Evolutionary conservation across 768 basidiomycete genomes (phyloP), one percentile per base, ranked within the genome.

Genomic region (Pisolithus orientalis): DNA sequence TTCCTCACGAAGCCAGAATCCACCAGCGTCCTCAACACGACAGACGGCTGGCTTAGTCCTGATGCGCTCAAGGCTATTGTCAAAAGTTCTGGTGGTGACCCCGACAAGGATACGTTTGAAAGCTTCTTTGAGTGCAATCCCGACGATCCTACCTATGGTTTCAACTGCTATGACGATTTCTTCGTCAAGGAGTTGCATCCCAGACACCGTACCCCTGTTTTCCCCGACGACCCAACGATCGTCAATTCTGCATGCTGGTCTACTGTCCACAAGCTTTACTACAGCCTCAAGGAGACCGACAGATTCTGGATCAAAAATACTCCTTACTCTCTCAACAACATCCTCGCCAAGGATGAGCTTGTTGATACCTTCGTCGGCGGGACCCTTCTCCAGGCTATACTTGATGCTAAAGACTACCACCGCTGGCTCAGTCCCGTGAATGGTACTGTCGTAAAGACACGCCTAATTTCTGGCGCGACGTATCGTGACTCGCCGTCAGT

Each of bases 321-420:
- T 21, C 21, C 77, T 0, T 85, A 85, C 63, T 84, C 82, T 3
- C 76, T 84, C 38, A 31, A 60, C 7, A 73, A 83, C 58, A 80
- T 84, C 67, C 75, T 85, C 28, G 62, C 72, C 47, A 61, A 70
- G 37, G 73, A 80, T 54, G 57, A 69, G 0, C 60, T 65, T 50
- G 64, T 74, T 0, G 51, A 70, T 1, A 62, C 71, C 21, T 79
- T 82, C 56, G 68, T 73, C 5, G 80, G 77, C 9, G 83, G 76
- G 11, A 75, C 75, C 1, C 62, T 80, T 34, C 76, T 75, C 63
- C 83, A 85, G 58, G 81, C 76, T 0, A 83, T 83, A 65, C 74
- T 86, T 54, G 71, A 70, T 49, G 71, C 79, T 3, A 57, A 72
- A 24, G 72, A 74, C 29, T 85, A 83, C 21, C 21, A 21, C 21